Evolutionary conservation across 1,139 yeast genomes (phyloP), one percentile per base, ranked within the genome.

Genomic region (Blastobotrys ciferrii): DNA sequence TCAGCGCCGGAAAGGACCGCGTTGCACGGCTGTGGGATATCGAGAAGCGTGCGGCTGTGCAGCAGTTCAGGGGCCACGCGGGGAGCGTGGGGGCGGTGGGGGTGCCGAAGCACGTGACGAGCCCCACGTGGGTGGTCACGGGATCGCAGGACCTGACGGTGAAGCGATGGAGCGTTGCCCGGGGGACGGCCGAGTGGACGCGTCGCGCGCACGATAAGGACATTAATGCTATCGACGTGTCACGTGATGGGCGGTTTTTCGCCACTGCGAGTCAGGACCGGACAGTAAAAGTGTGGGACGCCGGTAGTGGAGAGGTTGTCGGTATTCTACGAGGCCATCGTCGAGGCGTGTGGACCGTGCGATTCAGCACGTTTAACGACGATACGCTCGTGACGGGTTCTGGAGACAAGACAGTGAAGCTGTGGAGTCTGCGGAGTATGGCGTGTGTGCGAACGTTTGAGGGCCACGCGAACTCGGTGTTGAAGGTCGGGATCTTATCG

Each of bases 221-320:
- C 66, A 91, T 92, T 52, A 94, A 92, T 62, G 80, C 94, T 2
- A 71, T 94, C 46, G 96, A 88, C 56, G 75, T 92, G 2, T 77
- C 97, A 4, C 96, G 97, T 11, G 89, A 91, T 61, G 95, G 92
- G 67, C 85, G 84, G 56, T 74, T 76, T 53, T 82, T 92, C 62
- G 98, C 96, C 1, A 85, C 97, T 3, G 98, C 96, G 1, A 87
- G 96, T n/a, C 95, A 87, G 66, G 99, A 92, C 65, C 87, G 91
- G 61, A 77, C 91, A 2, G 94, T 86, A 54, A 92, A 94, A 65
- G 71, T 92, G 3, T 94, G 98, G 98, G 83, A 86, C 61, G 63
- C 80, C 32, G 84, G 81, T 38, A 71, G 80, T 12, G 98, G 98
- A 47, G 97, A 92, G 66, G 80, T 85, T 2, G 71, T 86, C 13